Base-by-base conservation (phyloP, 371 early-diverging fungal species). In the Chytridiales sp. region DNA sequence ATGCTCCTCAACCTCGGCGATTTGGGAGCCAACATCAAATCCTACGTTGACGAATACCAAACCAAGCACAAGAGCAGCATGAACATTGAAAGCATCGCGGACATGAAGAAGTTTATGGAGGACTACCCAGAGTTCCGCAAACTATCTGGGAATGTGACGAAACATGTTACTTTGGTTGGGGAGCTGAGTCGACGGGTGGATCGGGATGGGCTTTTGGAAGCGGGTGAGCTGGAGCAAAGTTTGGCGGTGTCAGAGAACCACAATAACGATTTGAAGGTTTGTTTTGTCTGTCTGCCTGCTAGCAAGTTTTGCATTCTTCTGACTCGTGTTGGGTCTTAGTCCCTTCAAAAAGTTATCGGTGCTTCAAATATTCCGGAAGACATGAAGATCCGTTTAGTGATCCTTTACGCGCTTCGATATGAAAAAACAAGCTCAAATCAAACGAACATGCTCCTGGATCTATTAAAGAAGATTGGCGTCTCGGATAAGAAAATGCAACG, bases 81-180 rank as follows among this genome's bases (percentile, higher is more conserved):
- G 79, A 86, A 91, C 52, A 90, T 97, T 61, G 95, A 97, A 56
- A 88, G 91, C 2, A 94, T 98, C 59, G 76, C 87, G 1, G 96
- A 97, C 63, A 98, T 98, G 97, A 98, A 98, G 68, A 84, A 90
- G 47, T 97, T 98, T 83, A 92, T 97, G 3, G 96, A 98, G 66
- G 93, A 92, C 56, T 97, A 97, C 62, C 97, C 97, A 0, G 97
- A 98, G 64, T 97, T 95, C 64, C 80, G 92, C 61, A 94, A 93
- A 69, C 73, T 97, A 13, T 86, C 89, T 5, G 94, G 94, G 11
- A 97, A 98, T 63, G 98, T 98, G 3, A 87, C 90, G 26, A 98
- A 96, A 70, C 98, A 98, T 69, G 98, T 98, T 4, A 88, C 94
- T 0, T 72, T 98, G 8, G 94, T 96, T 6, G 87, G 93, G 27